Conservation (phyloP, 2,329 filamentous ascomycete species). For the Cladophialophora chaetospira region DNA sequence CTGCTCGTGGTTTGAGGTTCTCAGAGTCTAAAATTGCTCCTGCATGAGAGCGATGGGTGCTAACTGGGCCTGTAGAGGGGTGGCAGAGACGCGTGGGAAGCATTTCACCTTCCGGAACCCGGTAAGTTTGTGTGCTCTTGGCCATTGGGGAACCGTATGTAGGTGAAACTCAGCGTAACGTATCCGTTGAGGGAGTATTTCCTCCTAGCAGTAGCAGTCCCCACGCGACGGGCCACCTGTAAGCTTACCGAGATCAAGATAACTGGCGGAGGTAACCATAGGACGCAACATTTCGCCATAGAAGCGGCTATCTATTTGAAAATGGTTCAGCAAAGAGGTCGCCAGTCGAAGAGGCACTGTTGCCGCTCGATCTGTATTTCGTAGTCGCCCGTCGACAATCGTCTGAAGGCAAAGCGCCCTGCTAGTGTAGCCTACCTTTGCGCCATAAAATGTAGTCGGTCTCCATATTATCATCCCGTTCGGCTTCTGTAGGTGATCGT, state of each 20-base stretch:
- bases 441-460: too few relatives aligned
- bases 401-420: too few relatives aligned
- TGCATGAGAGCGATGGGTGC: conserved; percentile 3
- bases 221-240: conserved; percentile 9
- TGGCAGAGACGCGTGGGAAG: background rate
- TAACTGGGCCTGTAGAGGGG: background rate
- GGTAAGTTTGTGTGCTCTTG: background rate
- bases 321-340: too few relatives aligned
- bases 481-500: background rate
- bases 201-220: conserved; percentile 7
- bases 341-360: too few relatives aligned
- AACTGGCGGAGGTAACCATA: background rate
- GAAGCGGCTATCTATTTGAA: too few relatives aligned
- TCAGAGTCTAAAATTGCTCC: conserved; percentile 10
- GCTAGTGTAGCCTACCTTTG: too few relatives aligned
- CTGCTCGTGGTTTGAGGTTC: conserved; percentile 7
- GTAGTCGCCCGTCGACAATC: too few relatives aligned
- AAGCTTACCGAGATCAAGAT: conserved; percentile 16
- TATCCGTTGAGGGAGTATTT: background rate
- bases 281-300: background rate
- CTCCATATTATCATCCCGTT: background rate
- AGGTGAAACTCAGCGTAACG: background rate
- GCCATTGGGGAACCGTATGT: conserved; percentile 9
- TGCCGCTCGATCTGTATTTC: too few relatives aligned
- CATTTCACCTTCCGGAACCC: conserved; percentile 10